phyloP scores from a whole-genome alignment of 495 filamentous ascomycete species.

The Neurospora intermedia region DNA sequence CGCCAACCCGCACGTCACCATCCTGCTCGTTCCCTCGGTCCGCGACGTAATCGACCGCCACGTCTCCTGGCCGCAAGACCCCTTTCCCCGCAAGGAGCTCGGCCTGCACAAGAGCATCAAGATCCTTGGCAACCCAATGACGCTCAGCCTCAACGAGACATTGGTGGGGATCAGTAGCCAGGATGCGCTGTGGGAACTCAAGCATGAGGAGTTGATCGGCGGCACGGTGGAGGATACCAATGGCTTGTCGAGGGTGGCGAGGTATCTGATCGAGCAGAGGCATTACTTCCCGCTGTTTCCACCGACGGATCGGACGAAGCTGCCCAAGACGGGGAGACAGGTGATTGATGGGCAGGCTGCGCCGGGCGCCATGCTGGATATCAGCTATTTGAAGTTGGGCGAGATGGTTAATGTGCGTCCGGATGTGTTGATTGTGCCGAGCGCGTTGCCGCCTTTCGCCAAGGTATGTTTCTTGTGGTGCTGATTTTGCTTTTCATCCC shows the following conservation, averaged over 20 bases:
- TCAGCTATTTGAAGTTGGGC: conserved; percentile 77
- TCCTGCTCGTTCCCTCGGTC: conserved; percentile 75
- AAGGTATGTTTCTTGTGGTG: conserved; percentile 47
- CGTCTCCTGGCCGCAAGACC: conserved; percentile 85
- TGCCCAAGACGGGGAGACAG: conserved; percentile 49
- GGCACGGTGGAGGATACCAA: conserved; percentile 42
- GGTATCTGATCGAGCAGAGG: conserved; percentile 73
- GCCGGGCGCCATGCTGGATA: conserved; percentile 64
- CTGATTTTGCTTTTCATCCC: neutral
- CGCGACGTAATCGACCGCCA: conserved; percentile 78
- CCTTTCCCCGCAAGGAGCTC: conserved; percentile 57
- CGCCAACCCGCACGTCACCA: conserved; percentile 61
- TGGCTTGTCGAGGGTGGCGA: conserved; percentile 54
- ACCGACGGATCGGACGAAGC: conserved; percentile 50
- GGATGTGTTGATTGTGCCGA: conserved; percentile 78
- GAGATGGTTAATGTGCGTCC: conserved; percentile 80
- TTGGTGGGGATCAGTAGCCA: conserved; percentile 70
- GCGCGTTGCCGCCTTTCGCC: conserved; percentile 71
- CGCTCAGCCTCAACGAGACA: conserved; percentile 73
- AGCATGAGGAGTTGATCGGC: conserved; percentile 59
- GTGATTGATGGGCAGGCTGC: conserved; percentile 36
- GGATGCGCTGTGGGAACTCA: conserved; percentile 71
- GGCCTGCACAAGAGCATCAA: conserved; percentile 60
- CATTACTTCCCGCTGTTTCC: conserved; percentile 88
- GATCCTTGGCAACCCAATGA: conserved; percentile 80